Conservation (phyloP, 768 basidiomycete species). For the Auriculariales sp. region DNA sequence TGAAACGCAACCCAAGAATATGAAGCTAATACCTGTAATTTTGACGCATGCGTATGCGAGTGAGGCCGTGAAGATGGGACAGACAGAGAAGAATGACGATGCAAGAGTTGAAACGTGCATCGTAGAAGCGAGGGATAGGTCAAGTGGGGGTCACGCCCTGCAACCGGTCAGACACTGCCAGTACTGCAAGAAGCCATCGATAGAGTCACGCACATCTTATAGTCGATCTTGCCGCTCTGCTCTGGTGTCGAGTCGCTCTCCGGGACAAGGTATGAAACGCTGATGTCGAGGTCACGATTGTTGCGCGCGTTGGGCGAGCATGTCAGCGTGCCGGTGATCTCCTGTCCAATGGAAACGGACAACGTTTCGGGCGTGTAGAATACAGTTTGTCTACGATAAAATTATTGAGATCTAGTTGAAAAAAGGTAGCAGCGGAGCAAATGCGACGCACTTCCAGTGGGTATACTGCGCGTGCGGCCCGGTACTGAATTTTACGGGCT, state of each 20-base stretch:
- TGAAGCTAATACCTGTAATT: too few species aligned
- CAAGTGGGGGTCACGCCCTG: too few species aligned
- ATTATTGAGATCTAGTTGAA: too few species aligned
- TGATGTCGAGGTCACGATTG: constrained; percentile 90
- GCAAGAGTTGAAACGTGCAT: too few species aligned
- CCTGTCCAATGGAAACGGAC: constrained; percentile 54
- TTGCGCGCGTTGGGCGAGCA: constrained; percentile 88
- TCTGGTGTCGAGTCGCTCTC: constrained; percentile 7
- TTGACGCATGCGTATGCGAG: too few species aligned
- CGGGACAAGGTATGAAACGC: constrained; percentile 51
- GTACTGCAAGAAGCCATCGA: too few species aligned
- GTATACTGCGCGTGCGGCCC: constrained; percentile 96
- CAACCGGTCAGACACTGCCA: too few species aligned
- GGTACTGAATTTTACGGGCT: constrained; percentile 89
- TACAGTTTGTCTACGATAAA: constrained; percentile 68
- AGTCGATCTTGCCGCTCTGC: constrained; percentile 29
- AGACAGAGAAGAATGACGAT: too few species aligned
- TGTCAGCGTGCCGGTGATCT: constrained; percentile 51
- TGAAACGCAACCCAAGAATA: too few species aligned
- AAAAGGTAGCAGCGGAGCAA: too few species aligned
- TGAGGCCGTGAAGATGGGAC: too few species aligned
- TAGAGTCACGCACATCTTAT: constrained; percentile 73
- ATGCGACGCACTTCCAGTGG: constrained; percentile 74
- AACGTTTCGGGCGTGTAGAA: constrained; percentile 85
- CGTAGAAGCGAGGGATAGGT: too few species aligned